phyloP scores from a whole-genome alignment of 805 yeast species.

The Spathaspora hagerdaliae region DNA sequence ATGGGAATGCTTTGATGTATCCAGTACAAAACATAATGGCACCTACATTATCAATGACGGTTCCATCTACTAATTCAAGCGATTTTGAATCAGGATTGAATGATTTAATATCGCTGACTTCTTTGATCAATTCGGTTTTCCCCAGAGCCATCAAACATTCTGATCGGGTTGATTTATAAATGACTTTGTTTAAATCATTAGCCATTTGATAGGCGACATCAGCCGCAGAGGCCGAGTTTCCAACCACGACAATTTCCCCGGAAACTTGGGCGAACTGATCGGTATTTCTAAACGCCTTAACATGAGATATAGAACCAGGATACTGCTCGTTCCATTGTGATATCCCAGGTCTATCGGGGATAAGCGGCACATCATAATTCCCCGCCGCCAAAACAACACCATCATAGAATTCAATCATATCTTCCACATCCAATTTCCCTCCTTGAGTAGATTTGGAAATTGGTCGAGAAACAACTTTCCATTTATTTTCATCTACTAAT shows the following conservation, averaged over 20 bases:
- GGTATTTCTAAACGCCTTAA: conserved; percentile 21
- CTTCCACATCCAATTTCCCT: conserved; percentile 1
- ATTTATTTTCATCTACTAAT: conserved; percentile 7
- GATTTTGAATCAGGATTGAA: conserved; percentile 26
- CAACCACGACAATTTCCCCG: conserved; percentile 25
- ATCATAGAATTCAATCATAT: conserved; percentile 22
- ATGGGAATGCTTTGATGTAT: conserved; percentile 33
- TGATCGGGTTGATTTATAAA: conserved; percentile 33
- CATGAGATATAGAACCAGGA: conserved; percentile 24
- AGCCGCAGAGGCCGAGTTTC: conserved; percentile 15
- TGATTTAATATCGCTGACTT: conserved; percentile 39
- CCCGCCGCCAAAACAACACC: conserved; percentile 39
- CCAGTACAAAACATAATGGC: conserved; percentile 36
- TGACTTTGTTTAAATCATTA: conserved; percentile 14
- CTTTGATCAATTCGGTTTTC: conserved; percentile 35
- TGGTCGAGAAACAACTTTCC: conserved; percentile 11
- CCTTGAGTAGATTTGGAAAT: neutral
- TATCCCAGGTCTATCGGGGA: conserved; percentile 20
- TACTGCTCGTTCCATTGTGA: conserved; percentile 19
- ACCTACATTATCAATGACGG: conserved; percentile 21
- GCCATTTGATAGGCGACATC: conserved; percentile 23
- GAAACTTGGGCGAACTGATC: conserved; percentile 18
- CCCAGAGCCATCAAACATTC: conserved; percentile 43
- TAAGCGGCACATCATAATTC: conserved; percentile 31
- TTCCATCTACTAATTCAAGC: conserved; percentile 23